These are phyloP conservation scores for Triangularia verruculosa DNA, from an alignment of 2,329 filamentous ascomycete species.

Conservation along the genomic window DNA sequence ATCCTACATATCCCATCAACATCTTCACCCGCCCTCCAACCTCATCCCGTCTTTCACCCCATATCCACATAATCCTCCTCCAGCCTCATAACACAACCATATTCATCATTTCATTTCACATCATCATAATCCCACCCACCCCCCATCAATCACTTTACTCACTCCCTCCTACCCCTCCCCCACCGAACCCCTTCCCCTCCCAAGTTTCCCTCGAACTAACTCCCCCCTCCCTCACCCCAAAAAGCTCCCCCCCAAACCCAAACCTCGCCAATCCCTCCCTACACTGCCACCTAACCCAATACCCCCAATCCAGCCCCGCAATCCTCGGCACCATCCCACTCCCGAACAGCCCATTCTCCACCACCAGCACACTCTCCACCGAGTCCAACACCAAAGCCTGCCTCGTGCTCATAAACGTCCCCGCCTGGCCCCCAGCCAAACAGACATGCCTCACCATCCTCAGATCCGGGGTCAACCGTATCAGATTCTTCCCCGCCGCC, in stretches of 20 bases:
- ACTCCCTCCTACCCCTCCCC: neutral
- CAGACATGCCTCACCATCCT: constrained; percentile 2
- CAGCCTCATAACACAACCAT: neutral
- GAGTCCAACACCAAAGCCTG: constrained; percentile 4
- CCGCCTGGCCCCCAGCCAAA: constrained; percentile 1
- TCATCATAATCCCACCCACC: neutral
- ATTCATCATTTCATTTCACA: neutral
- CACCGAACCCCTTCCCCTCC: neutral
- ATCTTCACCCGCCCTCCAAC: neutral
- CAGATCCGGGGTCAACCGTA: constrained; percentile 15
- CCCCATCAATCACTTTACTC: neutral
- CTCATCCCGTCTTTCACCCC: neutral
- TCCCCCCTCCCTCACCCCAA: neutral
- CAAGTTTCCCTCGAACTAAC: neutral
- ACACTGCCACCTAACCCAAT: constrained; percentile 17
- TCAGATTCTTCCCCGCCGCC: constrained; percentile 11
- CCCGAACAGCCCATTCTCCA: constrained; percentile 12
- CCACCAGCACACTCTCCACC: constrained; percentile 11
- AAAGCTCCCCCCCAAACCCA: constrained; percentile 5
- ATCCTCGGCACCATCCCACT: constrained; percentile 8
- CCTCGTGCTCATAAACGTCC: neutral
- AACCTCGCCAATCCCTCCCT: constrained; percentile 6
- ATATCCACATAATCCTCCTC: neutral
- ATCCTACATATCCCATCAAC: neutral
- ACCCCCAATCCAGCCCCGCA: constrained; percentile 13